These are phyloP conservation scores for Trichosporon faecale DNA, from an alignment of 1,284 basidiomycete species.

Conservation along the genomic window DNA sequence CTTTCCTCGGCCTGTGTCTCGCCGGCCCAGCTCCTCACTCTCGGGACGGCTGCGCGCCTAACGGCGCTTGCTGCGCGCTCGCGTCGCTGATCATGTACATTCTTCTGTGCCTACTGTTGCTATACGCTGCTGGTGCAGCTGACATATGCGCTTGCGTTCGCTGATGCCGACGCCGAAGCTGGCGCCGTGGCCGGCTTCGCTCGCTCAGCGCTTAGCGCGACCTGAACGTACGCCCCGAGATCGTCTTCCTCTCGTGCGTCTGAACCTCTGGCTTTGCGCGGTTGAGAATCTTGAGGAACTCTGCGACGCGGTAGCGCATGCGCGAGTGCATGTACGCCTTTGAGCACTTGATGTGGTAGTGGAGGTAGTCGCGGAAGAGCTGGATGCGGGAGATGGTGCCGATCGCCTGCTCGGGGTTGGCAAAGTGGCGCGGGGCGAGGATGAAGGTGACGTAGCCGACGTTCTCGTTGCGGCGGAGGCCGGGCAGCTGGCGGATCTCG, in stretches of 20 bases:
- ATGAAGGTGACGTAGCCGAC: conserved; percentile 98
- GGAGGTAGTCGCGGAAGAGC: conserved; percentile 95
- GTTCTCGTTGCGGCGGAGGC: conserved; percentile 79
- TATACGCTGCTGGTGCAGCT: not conserved
- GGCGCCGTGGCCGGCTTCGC: too few species aligned
- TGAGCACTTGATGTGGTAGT: conserved; percentile 98
- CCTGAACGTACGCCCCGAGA: conserved; percentile 56
- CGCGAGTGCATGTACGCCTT: conserved; percentile 99
- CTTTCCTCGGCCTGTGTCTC: too few species aligned
- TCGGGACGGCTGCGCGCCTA: too few species aligned
- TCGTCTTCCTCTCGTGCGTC: conserved; percentile 77
- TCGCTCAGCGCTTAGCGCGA: conserved; percentile 37
- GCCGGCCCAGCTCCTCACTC: too few species aligned
- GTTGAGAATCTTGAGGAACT: conserved; percentile 97
- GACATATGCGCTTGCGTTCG: not conserved
- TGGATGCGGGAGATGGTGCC: conserved; percentile 93
- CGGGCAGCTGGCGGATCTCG: conserved; percentile 83
- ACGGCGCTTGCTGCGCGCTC: too few species aligned
- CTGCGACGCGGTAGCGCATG: conserved; percentile 90
- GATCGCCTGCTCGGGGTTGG: conserved; percentile 68
- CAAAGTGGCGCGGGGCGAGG: conserved; percentile 93
- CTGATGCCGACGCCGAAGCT: too few species aligned
- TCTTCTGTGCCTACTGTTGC: not conserved
- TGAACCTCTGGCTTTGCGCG: conserved; percentile 91
- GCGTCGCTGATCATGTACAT: not conserved